Base-by-base conservation (phyloP, 345 rosid species). In the Hibiscus syriacus region DNA sequence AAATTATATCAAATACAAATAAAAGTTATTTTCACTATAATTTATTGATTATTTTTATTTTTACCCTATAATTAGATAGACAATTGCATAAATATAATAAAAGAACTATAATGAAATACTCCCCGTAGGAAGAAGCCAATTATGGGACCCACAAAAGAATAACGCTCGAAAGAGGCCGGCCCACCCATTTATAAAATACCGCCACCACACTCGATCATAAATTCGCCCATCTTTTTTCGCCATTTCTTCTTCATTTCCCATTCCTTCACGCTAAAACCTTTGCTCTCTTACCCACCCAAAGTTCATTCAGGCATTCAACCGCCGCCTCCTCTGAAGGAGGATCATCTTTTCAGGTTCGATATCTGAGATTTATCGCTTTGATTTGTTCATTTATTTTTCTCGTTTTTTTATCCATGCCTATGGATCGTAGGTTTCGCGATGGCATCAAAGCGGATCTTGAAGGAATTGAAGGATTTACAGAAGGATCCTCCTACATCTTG, bases 361-460 rank as follows among this genome's bases (percentile, higher is more conserved):
- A 38, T n/a, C 29, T 59, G 75, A 49, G 65, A 11, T 71, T 36
- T 20, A 13, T 52, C 55, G 22, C 38, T 29, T 50, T 57, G 6
- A 56, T 5, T 70, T 45, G 30, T 60, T 56, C 70, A 48, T 20
- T 52, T 9, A 27, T 27, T 19, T n/a, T n/a, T n/a, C n/a, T n/a
- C n/a, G 12, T 71, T 1, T 61, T 5, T 6, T 17, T 13, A n/a
- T n/a, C n/a, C n/a, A n/a, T 6, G 38, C 29, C 26, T 46, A 54
- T 52, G 54, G 69, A 67, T 74, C 50, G 39, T 67, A 81, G 85
- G 81, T 74, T 68, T 70, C 59, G 54, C 76, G 80, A 85, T 87
- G 93, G 93, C 93, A 34, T 85, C 93, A 64, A 87, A 87, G 75
- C 87, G 93, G 90, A 87, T 87, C 82, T 80, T 87, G 85, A 87